Evolutionary conservation across 495 filamentous ascomycete species (phyloP).

Genomic region (Aspergillus biplanus): DNA sequence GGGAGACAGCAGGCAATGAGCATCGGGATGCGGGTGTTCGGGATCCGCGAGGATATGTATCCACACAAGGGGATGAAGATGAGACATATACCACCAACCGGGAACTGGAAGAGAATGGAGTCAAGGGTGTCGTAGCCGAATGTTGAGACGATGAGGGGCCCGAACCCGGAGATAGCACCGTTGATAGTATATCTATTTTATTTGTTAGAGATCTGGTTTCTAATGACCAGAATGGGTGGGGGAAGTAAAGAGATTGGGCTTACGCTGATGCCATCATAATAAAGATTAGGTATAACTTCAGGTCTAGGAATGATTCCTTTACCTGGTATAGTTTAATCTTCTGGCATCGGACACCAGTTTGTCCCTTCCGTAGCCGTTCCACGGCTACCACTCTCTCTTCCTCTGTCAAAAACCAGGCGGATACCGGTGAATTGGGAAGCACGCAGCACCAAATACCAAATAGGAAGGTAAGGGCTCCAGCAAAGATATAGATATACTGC

Average conservation of each 20-base stretch:
- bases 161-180: constrained; percentile 76
- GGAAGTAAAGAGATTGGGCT: constrained; percentile 19
- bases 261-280: constrained; percentile 62
- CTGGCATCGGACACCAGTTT: constrained; percentile 57
- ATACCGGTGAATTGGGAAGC: constrained; percentile 55
- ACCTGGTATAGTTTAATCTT: constrained; percentile 55
- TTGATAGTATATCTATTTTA: constrained; percentile 65
- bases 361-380: constrained; percentile 54
- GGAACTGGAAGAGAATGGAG: constrained; percentile 74
- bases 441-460: constrained; percentile 66
- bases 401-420: constrained; percentile 56
- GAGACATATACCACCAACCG: constrained; percentile 65
- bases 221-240: neutral
- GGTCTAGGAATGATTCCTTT: constrained; percentile 49
- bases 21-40: constrained; percentile 67
- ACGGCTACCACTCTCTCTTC: constrained; percentile 57
- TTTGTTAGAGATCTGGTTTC: neutral
- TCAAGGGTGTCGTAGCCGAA: constrained; percentile 70
- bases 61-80: constrained; percentile 68
- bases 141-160: constrained; percentile 72
- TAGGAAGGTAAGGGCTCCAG: constrained; percentile 64
- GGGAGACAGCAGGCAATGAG: constrained; percentile 67
- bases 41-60: constrained; percentile 59
- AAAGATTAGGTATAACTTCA: constrained; percentile 57
- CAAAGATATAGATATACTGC: constrained; percentile 73